Evolutionary conservation across 306 rosid genomes (phyloP), one percentile per base, ranked within the genome.

Genomic region (Cucurbita pepo): DNA sequence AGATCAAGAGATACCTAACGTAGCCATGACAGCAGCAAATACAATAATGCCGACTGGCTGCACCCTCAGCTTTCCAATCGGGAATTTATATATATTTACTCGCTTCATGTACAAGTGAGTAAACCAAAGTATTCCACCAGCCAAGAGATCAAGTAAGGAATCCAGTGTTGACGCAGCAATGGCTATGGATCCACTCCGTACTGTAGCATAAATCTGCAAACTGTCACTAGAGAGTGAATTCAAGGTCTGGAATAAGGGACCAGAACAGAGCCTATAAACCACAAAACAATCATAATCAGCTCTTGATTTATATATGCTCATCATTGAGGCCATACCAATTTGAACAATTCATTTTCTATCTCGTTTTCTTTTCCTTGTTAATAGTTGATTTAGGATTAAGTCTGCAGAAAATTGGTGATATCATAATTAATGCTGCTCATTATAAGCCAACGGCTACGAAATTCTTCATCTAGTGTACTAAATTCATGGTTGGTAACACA

Each of bases 121-220:
- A 78, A 86, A 94, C 97, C 97, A 91, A 16, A 94, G 99, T 75
- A 94, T 89, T 9, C 96, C 97, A 75, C 97, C 99, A 30, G 99
- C 96, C 87, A 85, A 71, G 59, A 85, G 83, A 77, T 85, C 87
- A 6, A 85, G 85, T 75, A 94, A 75, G 3, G 89, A 85, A 71
- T 85, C 89, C 37, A 85, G 77, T 43, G 89, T 85, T 16, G 89
- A 85, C 16, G 89, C 89, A n/a, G 89, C 87, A 41, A 85, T 83
- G 77, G 89, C 89, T 66, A 85, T 60, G 22, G 89, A 85, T 38
- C 87, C 87, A 81, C 85, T 85, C 76, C 77, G 79, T 34, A 81
- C 60, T 15, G 87, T 85, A n/a, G 89, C 89, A 75, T 76, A 85
- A 1, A 85, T 66, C 89, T 85, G 81, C 58, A 82, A 34, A 82